Conservation (phyloP, 768 basidiomycete genomes). For the Crucibulum laeve region DNA sequence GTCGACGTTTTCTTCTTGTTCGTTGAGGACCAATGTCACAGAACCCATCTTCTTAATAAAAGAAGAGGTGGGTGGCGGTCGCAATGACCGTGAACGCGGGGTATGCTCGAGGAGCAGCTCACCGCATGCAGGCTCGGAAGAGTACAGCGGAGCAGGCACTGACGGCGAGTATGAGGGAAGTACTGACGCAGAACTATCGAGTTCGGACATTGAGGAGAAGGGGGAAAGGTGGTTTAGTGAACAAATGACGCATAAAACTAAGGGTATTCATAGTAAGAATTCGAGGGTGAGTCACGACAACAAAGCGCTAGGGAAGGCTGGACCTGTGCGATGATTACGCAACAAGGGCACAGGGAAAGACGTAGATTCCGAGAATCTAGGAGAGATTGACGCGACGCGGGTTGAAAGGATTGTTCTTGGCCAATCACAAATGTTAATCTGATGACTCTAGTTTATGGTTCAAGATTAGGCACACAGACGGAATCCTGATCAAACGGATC, state of each 20-base stretch:
- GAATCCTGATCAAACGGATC: too few relatives aligned
- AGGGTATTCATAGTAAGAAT: neutral
- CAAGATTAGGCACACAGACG: too few relatives aligned
- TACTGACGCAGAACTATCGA: slow-evolving; percentile 9
- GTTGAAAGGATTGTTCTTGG: too few relatives aligned
- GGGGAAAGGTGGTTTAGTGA: neutral
- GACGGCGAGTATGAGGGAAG: slow-evolving; percentile 56
- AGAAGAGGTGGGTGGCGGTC: slow-evolving; percentile 28
- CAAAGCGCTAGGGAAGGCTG: neutral
- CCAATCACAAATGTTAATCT: too few relatives aligned
- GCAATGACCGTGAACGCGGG: slow-evolving; percentile 21
- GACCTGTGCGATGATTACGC: neutral
- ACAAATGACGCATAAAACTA: neutral
- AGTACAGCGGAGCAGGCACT: slow-evolving; percentile 52
- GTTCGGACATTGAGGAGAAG: slow-evolving; percentile 4
- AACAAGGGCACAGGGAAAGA: neutral
- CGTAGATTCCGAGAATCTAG: too few relatives aligned
- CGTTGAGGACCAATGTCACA: slow-evolving; percentile 37
- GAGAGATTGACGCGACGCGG: too few relatives aligned
- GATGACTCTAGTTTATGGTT: too few relatives aligned
- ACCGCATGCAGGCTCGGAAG: slow-evolving; percentile 44
- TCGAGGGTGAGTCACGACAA: neutral
- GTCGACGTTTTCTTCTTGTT: slow-evolving; percentile 35
- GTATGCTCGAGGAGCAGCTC: slow-evolving; percentile 53
- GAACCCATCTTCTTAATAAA: slow-evolving; percentile 35